Evolutionary conservation across 2,329 filamentous ascomycete species (phyloP), one percentile per base, ranked within the genome.

Genomic region (Calcarisporium arbuscula): DNA sequence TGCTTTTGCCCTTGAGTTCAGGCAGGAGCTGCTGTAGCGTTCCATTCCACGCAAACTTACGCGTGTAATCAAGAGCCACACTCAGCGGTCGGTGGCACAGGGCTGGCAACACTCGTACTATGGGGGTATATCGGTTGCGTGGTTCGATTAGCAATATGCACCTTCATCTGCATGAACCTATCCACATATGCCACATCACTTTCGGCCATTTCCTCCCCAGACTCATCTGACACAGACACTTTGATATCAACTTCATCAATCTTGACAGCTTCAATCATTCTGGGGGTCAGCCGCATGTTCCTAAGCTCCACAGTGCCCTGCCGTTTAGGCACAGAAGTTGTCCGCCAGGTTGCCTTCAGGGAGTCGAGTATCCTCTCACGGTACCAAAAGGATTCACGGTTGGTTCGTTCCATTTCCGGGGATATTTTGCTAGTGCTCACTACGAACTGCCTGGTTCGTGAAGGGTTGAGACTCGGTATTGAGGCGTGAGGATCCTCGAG

Each of bases 321-420:
- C 25, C 82, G 71, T 29, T 62, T 57, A 0, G 67, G 64, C 2
- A 65, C 64, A 2, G 67, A 65, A 2, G 47, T 65, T 0, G 76
- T 77, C 36, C 67, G 74, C 89, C 89, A 95, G 0, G 70, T 75
- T 0, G 82, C 87, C 18, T 69, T 70, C 8, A 95, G 62, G 27
- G 70, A 68, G 40, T 82, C 80, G 4, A 95, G 70, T 3, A 95
- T 72, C 51, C 77, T 79, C 56, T 94, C 85, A 12, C 88, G 77
- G 57, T 87, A 95, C 89, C 89, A 95, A 56, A 95, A 95, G 1
- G 81, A 78, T 60, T 95, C 87, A 33, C 89, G 72, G 40, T 73
- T 82, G 10, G 79, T 74, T 21, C 84, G 76, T 60, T 95, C 89
- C 28, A 74, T 75, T 44, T 92, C 86, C 0, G 86, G 84, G 0